Percentiles rank a stretch among this genome's conserved stretches.
Evolutionary conservation across 768 basidiomycete species (phyloP).

Genomic region (Lactarius trivialis): DNA sequence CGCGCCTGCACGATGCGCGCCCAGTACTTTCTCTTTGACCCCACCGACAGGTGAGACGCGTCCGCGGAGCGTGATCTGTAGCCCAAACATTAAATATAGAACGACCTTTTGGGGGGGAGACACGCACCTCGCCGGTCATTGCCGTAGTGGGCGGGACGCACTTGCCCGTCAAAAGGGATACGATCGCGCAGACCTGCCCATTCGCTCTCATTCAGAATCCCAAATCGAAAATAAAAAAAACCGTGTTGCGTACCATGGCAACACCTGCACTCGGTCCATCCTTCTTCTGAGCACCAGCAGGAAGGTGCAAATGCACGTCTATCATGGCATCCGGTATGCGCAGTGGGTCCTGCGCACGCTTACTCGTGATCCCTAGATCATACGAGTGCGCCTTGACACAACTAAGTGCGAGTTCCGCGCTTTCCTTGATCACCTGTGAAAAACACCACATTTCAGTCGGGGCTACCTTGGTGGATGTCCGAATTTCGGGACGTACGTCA

Average conservation of each 20-base stretch:
- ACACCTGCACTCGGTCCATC: conserved; percentile 90
- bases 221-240: background rate
- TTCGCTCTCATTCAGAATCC: background rate
- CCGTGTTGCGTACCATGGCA: conserved; percentile 62
- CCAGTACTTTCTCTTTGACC: conserved; percentile 88
- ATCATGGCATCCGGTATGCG: conserved; percentile 57
- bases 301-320: conserved; percentile 85
- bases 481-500: conserved; percentile 41
- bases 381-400: conserved; percentile 89
- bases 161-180: conserved; percentile 74
- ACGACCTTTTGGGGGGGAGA: background rate
- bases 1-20: conserved; percentile 82
- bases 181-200: conserved; percentile 69
- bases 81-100: no score
- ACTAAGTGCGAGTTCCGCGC: conserved; percentile 81
- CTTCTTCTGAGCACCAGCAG: conserved; percentile 87
- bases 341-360: conserved; percentile 64
- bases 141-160: conserved; percentile 68
- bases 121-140: conserved; percentile 79
- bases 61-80: conserved; percentile 56
- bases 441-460: background rate
- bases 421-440: conserved; percentile 78
- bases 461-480: no score
- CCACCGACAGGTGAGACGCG: conserved; percentile 82
- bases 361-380: conserved; percentile 67